phyloP scores from a whole-genome alignment of 2,329 filamentous ascomycete species.

The Myriosclerotinia scirpicola region DNA sequence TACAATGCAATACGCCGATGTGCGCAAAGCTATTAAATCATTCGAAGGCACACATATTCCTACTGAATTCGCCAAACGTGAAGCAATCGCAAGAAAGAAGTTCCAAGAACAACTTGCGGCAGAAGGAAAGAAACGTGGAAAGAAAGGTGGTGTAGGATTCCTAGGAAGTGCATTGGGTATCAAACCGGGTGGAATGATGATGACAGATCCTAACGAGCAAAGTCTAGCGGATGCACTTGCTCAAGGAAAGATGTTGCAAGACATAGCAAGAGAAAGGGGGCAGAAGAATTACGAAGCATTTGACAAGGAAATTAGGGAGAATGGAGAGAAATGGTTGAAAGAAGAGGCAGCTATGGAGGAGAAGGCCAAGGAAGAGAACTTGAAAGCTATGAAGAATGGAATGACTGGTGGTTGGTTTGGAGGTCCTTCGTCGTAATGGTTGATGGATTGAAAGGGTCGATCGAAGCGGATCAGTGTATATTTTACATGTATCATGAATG shows the following conservation, averaged over 20 bases:
- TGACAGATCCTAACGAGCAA: constrained; percentile 56
- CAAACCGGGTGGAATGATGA: constrained; percentile 65
- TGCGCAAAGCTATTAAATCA: constrained; percentile 80
- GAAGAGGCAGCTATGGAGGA: constrained; percentile 88
- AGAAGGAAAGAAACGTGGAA: constrained; percentile 63
- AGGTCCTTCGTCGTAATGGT: constrained; percentile 21
- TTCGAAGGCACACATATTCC: constrained; percentile 90
- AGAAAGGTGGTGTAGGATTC: constrained; percentile 59
- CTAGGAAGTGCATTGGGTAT: constrained; percentile 75
- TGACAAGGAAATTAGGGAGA: constrained; percentile 87
- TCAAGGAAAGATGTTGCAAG: constrained; percentile 95
- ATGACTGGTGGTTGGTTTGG: constrained; percentile 59
- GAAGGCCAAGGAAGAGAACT: constrained; percentile 83
- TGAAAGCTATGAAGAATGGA: constrained; percentile 86
- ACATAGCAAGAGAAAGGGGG: constrained; percentile 88
- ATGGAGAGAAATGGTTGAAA: constrained; percentile 93
- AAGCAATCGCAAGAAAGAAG: constrained; percentile 79
- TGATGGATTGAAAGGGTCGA: not conserved
- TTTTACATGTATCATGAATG: constrained; percentile 14
- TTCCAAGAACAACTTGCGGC: constrained; percentile 76
- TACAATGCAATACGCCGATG: constrained; percentile 87
- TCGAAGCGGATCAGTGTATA: constrained; percentile 9
- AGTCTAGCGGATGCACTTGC: constrained; percentile 74
- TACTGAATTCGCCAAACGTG: constrained; percentile 82
- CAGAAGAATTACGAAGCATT: constrained; percentile 86